Conservation (phyloP, 106 monocot species). For the Dactylorhiza incarnata region DNA sequence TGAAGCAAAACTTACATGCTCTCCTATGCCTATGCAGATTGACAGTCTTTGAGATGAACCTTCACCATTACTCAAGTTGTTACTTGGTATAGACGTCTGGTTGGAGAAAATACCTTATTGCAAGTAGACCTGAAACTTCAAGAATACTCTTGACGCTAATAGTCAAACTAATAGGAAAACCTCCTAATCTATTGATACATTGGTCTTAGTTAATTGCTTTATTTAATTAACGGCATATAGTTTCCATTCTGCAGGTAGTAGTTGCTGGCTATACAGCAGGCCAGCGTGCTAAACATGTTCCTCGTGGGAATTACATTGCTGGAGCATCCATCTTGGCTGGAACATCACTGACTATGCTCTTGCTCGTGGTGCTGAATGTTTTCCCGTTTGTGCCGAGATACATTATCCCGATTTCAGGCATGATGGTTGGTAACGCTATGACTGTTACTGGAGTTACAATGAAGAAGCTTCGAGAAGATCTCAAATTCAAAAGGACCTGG, state of each 20-base stretch:
- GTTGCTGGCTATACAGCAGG: conserved; percentile 88
- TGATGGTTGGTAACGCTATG: conserved; percentile 97
- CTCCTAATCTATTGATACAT: too few species aligned
- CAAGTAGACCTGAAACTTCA: too few species aligned
- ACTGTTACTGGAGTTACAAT: conserved; percentile 94
- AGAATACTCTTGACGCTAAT: too few species aligned
- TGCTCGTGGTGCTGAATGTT: conserved; percentile 66
- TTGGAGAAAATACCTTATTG: too few species aligned
- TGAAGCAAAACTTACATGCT: too few species aligned
- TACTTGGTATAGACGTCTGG: too few species aligned
- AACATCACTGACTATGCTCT: conserved; percentile 69
- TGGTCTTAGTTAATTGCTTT: too few species aligned
- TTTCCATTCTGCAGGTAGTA: conserved; percentile 37
- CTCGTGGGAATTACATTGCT: conserved; percentile 70
- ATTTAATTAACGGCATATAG: background rate
- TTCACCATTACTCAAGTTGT: too few species aligned
- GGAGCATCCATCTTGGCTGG: conserved; percentile 69
- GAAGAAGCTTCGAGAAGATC: conserved; percentile 85
- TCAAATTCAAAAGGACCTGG: conserved; percentile 75
- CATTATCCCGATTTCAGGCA: conserved; percentile 89
- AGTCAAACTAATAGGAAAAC: too few species aligned
- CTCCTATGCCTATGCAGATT: too few species aligned
- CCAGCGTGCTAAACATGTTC: conserved; percentile 77
- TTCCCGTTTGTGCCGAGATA: conserved; percentile 90
- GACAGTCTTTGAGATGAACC: too few species aligned